phyloP scores from a whole-genome alignment of 2,329 filamentous ascomycete genomes.

The Fusarium guadeloupense region DNA sequence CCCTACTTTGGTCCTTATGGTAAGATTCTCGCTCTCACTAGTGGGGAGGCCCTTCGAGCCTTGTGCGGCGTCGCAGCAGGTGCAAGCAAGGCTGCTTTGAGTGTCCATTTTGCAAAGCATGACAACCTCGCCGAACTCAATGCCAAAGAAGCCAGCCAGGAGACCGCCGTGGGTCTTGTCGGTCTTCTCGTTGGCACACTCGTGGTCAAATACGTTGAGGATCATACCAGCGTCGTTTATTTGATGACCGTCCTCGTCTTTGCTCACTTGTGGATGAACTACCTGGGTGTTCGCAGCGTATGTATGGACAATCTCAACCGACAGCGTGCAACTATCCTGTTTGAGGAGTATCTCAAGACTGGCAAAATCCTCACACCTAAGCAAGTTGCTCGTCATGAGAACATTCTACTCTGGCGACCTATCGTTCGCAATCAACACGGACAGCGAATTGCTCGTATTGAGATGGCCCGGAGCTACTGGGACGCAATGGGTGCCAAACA shows the following conservation, averaged over 20 bases:
- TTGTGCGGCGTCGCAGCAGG: constrained; percentile 91
- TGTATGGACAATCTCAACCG: constrained; percentile 86
- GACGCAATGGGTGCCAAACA: constrained; percentile 45
- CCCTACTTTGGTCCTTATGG: constrained; percentile 70
- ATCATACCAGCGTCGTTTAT: constrained; percentile 76
- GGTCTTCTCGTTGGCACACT: constrained; percentile 87
- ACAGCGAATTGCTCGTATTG: constrained; percentile 49
- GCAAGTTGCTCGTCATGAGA: constrained; percentile 72
- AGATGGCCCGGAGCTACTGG: constrained; percentile 54
- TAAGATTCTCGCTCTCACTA: constrained; percentile 61
- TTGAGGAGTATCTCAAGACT: constrained; percentile 64
- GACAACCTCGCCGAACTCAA: constrained; percentile 94
- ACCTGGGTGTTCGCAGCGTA: constrained; percentile 83
- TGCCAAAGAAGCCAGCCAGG: constrained; percentile 93
- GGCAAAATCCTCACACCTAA: constrained; percentile 67
- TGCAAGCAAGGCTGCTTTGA: constrained; percentile 88
- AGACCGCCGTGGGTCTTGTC: constrained; percentile 88
- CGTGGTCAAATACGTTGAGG: constrained; percentile 79
- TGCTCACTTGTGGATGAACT: constrained; percentile 85
- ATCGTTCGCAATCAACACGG: constrained; percentile 44
- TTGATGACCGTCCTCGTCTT: constrained; percentile 76
- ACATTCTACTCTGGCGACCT: constrained; percentile 63
- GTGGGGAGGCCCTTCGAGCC: constrained; percentile 61
- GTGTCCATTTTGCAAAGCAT: constrained; percentile 87
- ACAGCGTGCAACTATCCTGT: constrained; percentile 83